Conservation (phyloP, 352 stramenopile species). For the Hyaloperonospora brassicae region DNA sequence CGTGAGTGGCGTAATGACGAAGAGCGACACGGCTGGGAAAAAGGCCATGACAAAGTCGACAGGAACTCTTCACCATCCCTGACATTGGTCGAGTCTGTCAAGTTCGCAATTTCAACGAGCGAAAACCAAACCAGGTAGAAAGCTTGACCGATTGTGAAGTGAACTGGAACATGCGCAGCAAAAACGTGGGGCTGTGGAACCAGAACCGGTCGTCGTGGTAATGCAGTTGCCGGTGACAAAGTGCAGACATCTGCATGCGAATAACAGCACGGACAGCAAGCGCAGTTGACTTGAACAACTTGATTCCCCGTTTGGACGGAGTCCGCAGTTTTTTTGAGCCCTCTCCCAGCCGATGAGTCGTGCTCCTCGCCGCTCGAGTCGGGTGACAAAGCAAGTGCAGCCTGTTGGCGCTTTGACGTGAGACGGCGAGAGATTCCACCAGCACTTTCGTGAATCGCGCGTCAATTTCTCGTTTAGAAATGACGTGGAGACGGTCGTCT, state of each 20-base stretch:
- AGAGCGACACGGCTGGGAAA: constrained; percentile 55
- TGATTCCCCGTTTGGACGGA: constrained; percentile 15
- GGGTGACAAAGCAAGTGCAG: no score
- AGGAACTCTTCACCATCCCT: constrained; percentile 15
- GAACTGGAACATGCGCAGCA: constrained; percentile 78
- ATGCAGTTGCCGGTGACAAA: constrained; percentile 77
- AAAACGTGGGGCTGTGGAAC: constrained; percentile 64
- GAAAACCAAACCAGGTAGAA: constrained; percentile 85
- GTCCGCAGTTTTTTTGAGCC: neutral
- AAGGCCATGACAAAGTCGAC: constrained; percentile 62
- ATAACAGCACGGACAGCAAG: constrained; percentile 60
- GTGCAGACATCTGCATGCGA: constrained; percentile 83
- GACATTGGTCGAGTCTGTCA: constrained; percentile 18
- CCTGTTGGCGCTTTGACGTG: constrained; percentile 1
- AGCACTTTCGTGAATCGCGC: constrained; percentile 24
- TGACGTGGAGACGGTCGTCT: constrained; percentile 66
- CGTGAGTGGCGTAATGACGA: constrained; percentile 75
- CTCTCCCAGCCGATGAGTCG: constrained; percentile 7
- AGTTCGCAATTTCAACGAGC: constrained; percentile 50
- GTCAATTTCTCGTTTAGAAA: constrained; percentile 62
- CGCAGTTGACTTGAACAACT: constrained; percentile 48
- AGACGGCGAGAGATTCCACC: constrained; percentile 8
- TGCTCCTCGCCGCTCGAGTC: constrained; percentile 13
- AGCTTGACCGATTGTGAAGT: constrained; percentile 76
- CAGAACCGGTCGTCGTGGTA: constrained; percentile 78